phyloP scores from a whole-genome alignment of 2,329 filamentous ascomycete genomes.

The Fusarium buharicum region DNA sequence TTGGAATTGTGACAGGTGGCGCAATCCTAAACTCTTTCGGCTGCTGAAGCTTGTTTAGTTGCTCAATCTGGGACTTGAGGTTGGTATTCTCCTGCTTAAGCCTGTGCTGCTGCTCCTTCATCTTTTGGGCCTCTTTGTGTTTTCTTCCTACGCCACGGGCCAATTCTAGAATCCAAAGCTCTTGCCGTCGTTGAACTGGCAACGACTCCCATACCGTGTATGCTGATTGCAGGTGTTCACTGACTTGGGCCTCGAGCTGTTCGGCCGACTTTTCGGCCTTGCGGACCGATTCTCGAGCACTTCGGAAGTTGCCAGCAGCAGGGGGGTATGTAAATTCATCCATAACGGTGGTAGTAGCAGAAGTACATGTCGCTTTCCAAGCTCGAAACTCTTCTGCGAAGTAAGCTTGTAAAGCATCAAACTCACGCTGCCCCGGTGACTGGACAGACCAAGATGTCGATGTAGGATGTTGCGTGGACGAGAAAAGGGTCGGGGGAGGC shows the following conservation, averaged over 20 bases:
- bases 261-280: conserved; percentile 64
- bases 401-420: conserved; percentile 73
- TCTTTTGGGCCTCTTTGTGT: conserved; percentile 63
- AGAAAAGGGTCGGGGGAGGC: conserved; percentile 83
- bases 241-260: conserved; percentile 73
- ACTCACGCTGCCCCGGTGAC: conserved; percentile 78
- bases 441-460: conserved; percentile 83
- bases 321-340: conserved; percentile 65
- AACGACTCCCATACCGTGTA: conserved; percentile 81
- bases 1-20: conserved; percentile 62
- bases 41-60: conserved; percentile 67
- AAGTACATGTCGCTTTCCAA: conserved; percentile 67
- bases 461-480: conserved; percentile 80
- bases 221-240: conserved; percentile 79
- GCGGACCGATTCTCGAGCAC: conserved; percentile 59
- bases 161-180: conserved; percentile 71
- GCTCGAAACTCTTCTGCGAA: conserved; percentile 74
- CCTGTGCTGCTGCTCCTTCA: conserved; percentile 61
- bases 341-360: conserved; percentile 59
- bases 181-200: conserved; percentile 63
- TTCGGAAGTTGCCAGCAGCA: conserved; percentile 51
- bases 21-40: conserved; percentile 67
- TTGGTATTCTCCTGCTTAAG: conserved; percentile 67
- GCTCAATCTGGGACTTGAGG: conserved; percentile 68
- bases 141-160: conserved; percentile 68